Conservation (phyloP, 345 rosid species). For the Psidium friedrichsthalianum region DNA sequence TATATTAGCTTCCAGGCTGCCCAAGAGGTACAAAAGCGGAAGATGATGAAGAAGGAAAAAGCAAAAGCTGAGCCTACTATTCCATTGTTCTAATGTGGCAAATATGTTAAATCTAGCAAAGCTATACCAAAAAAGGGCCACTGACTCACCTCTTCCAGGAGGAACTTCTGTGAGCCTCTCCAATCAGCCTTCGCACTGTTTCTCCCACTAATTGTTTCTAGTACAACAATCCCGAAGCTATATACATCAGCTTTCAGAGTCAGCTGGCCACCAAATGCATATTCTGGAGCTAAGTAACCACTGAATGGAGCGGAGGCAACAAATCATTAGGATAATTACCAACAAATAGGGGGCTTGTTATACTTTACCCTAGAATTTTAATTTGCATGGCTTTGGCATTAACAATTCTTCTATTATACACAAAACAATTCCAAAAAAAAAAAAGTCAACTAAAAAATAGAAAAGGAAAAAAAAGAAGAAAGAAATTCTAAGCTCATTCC, state of each 20-base stretch:
- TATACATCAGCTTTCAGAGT: conserved; percentile 70
- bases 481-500: background rate
- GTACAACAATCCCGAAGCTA: conserved; percentile 56
- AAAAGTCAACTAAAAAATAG: background rate
- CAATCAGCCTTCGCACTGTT: conserved; percentile 33
- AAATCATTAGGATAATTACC: background rate
- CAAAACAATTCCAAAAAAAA: background rate
- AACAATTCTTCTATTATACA: background rate
- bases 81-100: background rate
- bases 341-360: background rate
- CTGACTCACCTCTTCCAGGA: conserved; percentile 44
- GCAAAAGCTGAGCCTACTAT: background rate
- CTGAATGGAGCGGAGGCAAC: conserved; percentile 23
- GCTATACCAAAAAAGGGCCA: background rate
- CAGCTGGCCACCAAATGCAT: conserved; percentile 59
- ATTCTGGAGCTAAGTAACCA: conserved; percentile 78
- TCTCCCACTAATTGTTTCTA: conserved; percentile 54
- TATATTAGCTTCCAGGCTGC: background rate
- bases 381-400: background rate
- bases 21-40: background rate
- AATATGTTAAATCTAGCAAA: background rate
- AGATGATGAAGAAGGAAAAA: background rate
- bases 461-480: background rate
- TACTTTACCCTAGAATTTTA: background rate
- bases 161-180: conserved; percentile 30